These are phyloP conservation scores for Trichoderma sp. DNA, from an alignment of 2,329 filamentous ascomycete species.

Conservation along the genomic window DNA sequence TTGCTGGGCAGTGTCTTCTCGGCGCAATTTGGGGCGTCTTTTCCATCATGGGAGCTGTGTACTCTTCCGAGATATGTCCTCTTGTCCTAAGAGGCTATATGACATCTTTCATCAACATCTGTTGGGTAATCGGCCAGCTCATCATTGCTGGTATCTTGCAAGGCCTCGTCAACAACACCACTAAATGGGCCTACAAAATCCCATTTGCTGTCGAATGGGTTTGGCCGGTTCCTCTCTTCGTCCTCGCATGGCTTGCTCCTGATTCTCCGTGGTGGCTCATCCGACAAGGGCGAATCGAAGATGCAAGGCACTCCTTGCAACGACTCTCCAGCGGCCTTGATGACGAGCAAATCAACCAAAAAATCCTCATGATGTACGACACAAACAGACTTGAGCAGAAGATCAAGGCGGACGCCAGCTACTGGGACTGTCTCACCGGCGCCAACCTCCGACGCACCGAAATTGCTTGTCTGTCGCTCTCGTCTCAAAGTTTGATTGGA, in stretches of 20 bases:
- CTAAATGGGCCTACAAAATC: conserved; percentile 27
- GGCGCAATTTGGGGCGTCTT: conserved; percentile 42
- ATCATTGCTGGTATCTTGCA: conserved; percentile 20
- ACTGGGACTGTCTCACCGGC: conserved; percentile 41
- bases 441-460: conserved; percentile 37
- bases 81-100: conserved; percentile 37
- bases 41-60: conserved; percentile 41
- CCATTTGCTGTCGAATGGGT: conserved; percentile 30
- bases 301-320: conserved; percentile 26
- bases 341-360: conserved; percentile 18
- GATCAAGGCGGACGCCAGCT: conserved; percentile 25
- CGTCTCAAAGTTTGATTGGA: conserved; percentile 38
- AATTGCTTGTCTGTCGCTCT: conserved; percentile 38
- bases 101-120: conserved; percentile 33
- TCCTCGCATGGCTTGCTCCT: conserved; percentile 28
- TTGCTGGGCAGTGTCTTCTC: conserved; percentile 44
- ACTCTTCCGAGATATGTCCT: conserved; percentile 41
- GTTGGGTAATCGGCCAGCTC: conserved; percentile 21
- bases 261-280: conserved; percentile 44
- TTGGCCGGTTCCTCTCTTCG: conserved; percentile 25
- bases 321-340: conserved; percentile 17
- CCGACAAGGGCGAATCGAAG: conserved; percentile 33
- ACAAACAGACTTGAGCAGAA: conserved; percentile 24
- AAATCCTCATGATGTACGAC: conserved; percentile 6
- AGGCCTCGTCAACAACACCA: conserved; percentile 20